These are phyloP conservation scores for Asparagopsis taxiformis DNA, from an alignment of 31 red algal species.

Conservation along the genomic window DNA sequence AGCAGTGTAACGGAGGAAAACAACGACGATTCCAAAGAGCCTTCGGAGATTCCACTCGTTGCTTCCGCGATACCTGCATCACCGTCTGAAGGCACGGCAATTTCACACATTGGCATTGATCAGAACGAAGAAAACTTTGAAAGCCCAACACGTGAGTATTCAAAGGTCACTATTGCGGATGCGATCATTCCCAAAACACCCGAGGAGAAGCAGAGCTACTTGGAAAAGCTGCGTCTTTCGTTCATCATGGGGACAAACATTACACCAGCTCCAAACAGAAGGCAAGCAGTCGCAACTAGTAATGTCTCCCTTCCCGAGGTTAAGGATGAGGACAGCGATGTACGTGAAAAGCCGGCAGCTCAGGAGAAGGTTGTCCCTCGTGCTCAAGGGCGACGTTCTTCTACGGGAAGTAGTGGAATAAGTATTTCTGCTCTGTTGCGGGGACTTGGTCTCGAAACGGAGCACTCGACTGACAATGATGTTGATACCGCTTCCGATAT, in stretches of 20 bases:
- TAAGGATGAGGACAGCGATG: neutral
- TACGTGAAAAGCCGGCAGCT: neutral
- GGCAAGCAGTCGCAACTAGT: neutral
- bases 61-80: too few relatives aligned
- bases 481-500: neutral
- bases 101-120: too few relatives aligned
- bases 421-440: neutral
- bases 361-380: neutral
- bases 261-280: neutral
- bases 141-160: too few relatives aligned
- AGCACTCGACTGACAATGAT: neutral
- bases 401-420: neutral
- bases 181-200: neutral
- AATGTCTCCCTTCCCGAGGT: neutral
- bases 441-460: neutral
- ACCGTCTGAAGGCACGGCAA: too few relatives aligned
- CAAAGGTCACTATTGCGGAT: neutral
- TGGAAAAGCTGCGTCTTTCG: slow-evolving; percentile 25
- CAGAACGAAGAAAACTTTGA: too few relatives aligned
- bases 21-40: too few relatives aligned
- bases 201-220: neutral
- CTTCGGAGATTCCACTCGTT: too few relatives aligned
- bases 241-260: slow-evolving; percentile 34
- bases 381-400: neutral
- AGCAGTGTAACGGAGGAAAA: too few relatives aligned